Percentiles rank a stretch among this genome's conserved stretches.
phyloP scores from a whole-genome alignment of 2,329 filamentous ascomycete species.

The Trichophyton equinum region DNA sequence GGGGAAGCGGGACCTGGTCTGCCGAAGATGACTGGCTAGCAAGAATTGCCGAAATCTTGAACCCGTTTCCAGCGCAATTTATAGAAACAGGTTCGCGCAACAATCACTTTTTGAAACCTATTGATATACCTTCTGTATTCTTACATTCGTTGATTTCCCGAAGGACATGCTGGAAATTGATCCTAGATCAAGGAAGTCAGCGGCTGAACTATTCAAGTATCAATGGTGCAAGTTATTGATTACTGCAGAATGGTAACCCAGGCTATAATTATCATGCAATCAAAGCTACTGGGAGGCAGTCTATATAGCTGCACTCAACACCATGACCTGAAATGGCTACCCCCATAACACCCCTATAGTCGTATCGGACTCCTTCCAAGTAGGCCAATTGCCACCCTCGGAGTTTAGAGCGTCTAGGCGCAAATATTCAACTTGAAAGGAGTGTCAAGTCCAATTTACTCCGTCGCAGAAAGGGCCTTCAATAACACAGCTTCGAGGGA shows the following conservation, averaged over 20 bases:
- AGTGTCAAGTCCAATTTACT: no score
- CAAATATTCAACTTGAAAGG: no score
- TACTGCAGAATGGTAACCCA: background rate
- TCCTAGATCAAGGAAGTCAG: conserved; percentile 16
- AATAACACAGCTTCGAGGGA: no score
- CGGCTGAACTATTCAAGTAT: conserved; percentile 17
- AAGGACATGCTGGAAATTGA: conserved; percentile 18
- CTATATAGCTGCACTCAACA: no score
- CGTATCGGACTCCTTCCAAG: no score
- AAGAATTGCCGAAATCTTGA: conserved; percentile 18
- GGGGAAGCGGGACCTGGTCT: conserved; percentile 17
- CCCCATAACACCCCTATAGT: no score
- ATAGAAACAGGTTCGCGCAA: conserved; percentile 14
- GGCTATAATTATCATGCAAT: no score
- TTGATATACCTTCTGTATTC: conserved; percentile 18
- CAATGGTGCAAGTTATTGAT: conserved; percentile 13
- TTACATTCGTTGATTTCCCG: conserved; percentile 19
- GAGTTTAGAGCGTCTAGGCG: no score
- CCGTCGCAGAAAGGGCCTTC: no score
- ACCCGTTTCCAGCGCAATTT: conserved; percentile 16
- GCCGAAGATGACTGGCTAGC: conserved; percentile 20
- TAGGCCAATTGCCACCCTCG: no score
- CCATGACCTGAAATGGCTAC: no score
- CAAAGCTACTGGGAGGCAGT: no score
- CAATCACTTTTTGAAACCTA: conserved; percentile 17